Conservation (phyloP, 768 basidiomycete genomes). For the Phallus indusiatus region DNA sequence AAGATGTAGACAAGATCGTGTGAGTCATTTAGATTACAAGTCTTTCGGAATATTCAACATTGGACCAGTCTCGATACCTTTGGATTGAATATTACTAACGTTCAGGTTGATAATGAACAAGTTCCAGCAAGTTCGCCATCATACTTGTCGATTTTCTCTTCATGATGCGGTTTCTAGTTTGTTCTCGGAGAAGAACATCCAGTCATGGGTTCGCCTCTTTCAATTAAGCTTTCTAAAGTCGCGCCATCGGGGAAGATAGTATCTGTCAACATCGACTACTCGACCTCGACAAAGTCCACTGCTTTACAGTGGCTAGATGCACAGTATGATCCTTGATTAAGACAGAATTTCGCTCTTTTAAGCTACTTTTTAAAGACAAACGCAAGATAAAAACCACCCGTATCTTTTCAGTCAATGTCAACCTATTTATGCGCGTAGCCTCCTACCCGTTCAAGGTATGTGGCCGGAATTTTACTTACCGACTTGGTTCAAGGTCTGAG, state of each 20-base stretch:
- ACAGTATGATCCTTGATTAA: conserved; percentile 36
- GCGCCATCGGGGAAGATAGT: conserved; percentile 33
- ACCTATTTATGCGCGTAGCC: conserved; percentile 76
- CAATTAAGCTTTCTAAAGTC: conserved; percentile 40
- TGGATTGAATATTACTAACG: conserved; percentile 50
- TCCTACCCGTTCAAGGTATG: conserved; percentile 71
- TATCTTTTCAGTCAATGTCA: conserved; percentile 93
- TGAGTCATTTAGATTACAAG: conserved; percentile 23
- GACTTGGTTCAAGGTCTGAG: neutral
- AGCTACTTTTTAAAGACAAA: conserved; percentile 42
- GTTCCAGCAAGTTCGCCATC: conserved; percentile 32
- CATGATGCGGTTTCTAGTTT: conserved; percentile 29
- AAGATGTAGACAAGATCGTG: conserved; percentile 52
- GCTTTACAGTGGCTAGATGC: conserved; percentile 86
- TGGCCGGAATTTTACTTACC: neutral
- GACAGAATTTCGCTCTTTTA: conserved; percentile 2
- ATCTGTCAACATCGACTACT: conserved; percentile 49
- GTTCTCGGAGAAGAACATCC: conserved; percentile 46
- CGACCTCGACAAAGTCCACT: conserved; percentile 62
- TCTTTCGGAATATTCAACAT: neutral
- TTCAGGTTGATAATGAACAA: conserved; percentile 40
- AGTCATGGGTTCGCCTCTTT: conserved; percentile 72
- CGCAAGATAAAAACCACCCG: conserved; percentile 74
- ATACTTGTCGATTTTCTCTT: conserved; percentile 4
- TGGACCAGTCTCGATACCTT: conserved; percentile 59